Evolutionary conservation across 1,139 yeast species (phyloP).

Genomic region (Blastobotrys indianensis): DNA sequence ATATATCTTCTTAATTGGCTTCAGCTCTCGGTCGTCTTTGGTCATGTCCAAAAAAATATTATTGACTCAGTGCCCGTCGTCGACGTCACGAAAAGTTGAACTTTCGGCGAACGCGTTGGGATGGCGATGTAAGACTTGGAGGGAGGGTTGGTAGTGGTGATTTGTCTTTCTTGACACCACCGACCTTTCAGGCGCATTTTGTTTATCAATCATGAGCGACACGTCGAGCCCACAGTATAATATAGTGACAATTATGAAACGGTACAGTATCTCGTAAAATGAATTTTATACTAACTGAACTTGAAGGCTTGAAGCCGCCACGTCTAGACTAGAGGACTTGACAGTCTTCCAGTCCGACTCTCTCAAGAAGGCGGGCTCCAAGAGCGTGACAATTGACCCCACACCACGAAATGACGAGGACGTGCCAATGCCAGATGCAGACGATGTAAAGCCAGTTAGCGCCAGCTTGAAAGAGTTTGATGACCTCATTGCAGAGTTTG

Average conservation of each 20-base stretch:
- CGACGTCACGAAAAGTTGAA: not conserved
- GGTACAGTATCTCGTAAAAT: conserved; percentile 33
- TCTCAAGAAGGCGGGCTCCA: conserved; percentile 20
- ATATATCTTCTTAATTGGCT: conserved; percentile 32
- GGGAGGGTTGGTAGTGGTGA: no score
- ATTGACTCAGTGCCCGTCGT: not conserved
- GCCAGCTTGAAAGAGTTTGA: conserved; percentile 42
- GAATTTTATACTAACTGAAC: not conserved
- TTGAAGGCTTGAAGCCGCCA: conserved; percentile 76
- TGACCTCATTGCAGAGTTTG: conserved; percentile 44
- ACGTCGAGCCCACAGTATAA: conserved; percentile 68
- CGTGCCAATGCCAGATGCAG: conserved; percentile 5
- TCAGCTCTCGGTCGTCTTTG: no score
- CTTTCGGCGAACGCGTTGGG: not conserved
- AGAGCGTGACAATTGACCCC: conserved; percentile 17
- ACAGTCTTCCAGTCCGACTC: conserved; percentile 68
- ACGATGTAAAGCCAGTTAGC: not conserved
- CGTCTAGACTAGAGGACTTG: conserved; percentile 85
- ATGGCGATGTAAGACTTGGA: not conserved
- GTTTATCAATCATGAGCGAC: conserved; percentile 44
- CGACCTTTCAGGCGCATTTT: no score
- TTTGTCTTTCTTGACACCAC: not conserved
- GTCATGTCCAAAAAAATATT: no score
- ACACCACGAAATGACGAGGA: conserved; percentile 14
- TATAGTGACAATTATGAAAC: conserved; percentile 69